Conservation (phyloP, 2,329 filamentous ascomycete species). For the Pyrenophora tritici-repentis region DNA sequence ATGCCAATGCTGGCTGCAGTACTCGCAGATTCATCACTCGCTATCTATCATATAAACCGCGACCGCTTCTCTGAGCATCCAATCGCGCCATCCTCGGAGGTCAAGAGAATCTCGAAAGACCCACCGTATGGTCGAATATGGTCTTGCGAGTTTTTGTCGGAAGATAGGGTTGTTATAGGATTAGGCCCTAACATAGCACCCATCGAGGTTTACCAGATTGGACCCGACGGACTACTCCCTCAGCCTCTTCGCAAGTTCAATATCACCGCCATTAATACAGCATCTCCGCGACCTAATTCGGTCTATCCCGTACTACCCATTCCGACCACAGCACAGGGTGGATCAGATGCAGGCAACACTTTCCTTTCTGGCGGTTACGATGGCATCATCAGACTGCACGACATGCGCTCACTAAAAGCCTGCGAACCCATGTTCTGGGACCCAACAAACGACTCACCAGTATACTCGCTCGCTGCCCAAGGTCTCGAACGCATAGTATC, state of each 20-base stretch:
- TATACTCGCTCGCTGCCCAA: constrained; percentile 63
- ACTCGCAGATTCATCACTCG: constrained; percentile 53
- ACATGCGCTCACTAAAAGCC: constrained; percentile 58
- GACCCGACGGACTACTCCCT: constrained; percentile 49
- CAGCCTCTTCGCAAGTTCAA: constrained; percentile 49
- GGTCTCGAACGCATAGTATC: constrained; percentile 62
- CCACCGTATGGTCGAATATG: constrained; percentile 43
- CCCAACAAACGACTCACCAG: constrained; percentile 61
- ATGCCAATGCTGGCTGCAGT: constrained; percentile 57
- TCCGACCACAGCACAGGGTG: constrained; percentile 35
- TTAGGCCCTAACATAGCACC: constrained; percentile 51
- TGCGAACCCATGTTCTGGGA: constrained; percentile 60
- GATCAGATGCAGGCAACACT: constrained; percentile 52
- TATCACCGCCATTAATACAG: constrained; percentile 17
- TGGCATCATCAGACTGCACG: constrained; percentile 62
- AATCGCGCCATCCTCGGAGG: constrained; percentile 21
- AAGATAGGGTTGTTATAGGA: constrained; percentile 58
- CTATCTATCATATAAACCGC: constrained; percentile 51
- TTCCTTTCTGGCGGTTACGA: constrained; percentile 67
- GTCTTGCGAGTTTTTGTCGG: constrained; percentile 60
- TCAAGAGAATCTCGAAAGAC: constrained; percentile 19
- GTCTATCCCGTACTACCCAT: constrained; percentile 55
- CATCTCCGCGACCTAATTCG: constrained; percentile 32
- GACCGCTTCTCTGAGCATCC: constrained; percentile 35
- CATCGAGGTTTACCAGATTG: constrained; percentile 57